Percentiles rank a stretch among this genome's conserved stretches.
Conservation (phyloP, 768 basidiomycete genomes). For the Suillus decipiens region DNA sequence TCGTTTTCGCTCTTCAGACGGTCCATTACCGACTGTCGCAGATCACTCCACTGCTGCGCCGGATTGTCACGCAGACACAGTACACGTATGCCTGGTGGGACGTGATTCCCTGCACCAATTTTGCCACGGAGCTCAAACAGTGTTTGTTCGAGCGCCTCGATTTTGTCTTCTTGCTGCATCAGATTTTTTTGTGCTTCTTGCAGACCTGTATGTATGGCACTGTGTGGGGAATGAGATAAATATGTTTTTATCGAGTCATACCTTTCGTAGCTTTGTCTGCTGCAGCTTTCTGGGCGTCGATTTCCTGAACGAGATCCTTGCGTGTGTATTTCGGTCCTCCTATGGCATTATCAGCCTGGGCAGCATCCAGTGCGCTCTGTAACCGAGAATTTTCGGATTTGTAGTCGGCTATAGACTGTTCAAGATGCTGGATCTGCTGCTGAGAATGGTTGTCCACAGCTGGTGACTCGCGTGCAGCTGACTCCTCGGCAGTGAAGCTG, state of each 20-base stretch:
- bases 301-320: conserved; percentile 42
- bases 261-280: conserved; percentile 44
- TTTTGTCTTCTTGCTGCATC: conserved; percentile 47
- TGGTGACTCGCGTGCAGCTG: conserved; percentile 33
- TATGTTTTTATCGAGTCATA: conserved; percentile 17
- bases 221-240: conserved; percentile 5
- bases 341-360: conserved; percentile 37
- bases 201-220: conserved; percentile 39
- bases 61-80: conserved; percentile 79
- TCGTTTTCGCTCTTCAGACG: conserved; percentile 81
- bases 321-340: conserved; percentile 26
- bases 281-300: conserved; percentile 39
- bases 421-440: conserved; percentile 54
- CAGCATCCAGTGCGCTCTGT: conserved; percentile 47
- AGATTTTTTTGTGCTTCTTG: conserved; percentile 37
- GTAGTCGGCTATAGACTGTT: conserved; percentile 55
- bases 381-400: conserved; percentile 51
- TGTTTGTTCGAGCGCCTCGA: conserved; percentile 75
- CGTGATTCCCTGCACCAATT: conserved; percentile 72
- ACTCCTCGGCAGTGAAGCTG: conserved; percentile 63
- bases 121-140: conserved; percentile 79
- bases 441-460: conserved; percentile 33
- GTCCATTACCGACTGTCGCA: conserved; percentile 75
- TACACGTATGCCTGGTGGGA: conserved; percentile 71
- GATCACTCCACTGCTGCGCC: conserved; percentile 77